Evolutionary conservation across 2,329 filamentous ascomycete species (phyloP).

Genomic region (Aschersonia sp.): DNA sequence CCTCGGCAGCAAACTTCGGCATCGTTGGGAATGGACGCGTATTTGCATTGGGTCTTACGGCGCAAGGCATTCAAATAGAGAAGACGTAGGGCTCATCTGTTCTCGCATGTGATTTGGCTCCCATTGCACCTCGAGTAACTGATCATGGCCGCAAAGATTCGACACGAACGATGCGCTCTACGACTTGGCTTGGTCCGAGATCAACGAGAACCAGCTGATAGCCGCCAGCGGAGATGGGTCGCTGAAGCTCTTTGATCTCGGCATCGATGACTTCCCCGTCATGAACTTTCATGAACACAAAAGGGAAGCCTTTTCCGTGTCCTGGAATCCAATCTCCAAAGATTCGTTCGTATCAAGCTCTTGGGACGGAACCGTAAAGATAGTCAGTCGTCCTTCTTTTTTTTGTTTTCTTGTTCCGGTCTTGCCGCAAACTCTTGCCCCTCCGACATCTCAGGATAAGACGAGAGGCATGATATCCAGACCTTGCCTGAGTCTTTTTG

Average conservation of each 20-base stretch:
- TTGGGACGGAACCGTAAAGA: constrained; percentile 93
- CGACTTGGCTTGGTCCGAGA: constrained; percentile 88
- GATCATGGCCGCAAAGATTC: constrained; percentile 44
- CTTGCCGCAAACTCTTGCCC: neutral
- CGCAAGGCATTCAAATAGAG: constrained; percentile 69
- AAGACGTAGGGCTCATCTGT: constrained; percentile 47
- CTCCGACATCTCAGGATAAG: no score
- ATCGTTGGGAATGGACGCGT: constrained; percentile 91
- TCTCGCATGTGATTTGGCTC: neutral
- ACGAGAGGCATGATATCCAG: no score
- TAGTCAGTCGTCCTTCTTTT: constrained; percentile 32
- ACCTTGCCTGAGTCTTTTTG: no score
- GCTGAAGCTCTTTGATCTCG: constrained; percentile 84
- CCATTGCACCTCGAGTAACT: neutral
- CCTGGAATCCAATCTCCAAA: constrained; percentile 86
- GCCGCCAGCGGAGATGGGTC: constrained; percentile 86
- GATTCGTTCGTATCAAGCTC: constrained; percentile 81
- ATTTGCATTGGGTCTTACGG: constrained; percentile 69
- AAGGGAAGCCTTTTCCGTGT: constrained; percentile 80
- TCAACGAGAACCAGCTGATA: constrained; percentile 87
- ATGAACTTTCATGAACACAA: constrained; percentile 90
- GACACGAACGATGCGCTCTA: constrained; percentile 96
- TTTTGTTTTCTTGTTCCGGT: neutral
- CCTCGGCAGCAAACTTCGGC: constrained; percentile 86
- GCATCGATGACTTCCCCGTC: constrained; percentile 69